These are phyloP conservation scores for Meyerozyma carpophila DNA, from an alignment of 1,139 yeast species.

Conservation along the genomic window DNA sequence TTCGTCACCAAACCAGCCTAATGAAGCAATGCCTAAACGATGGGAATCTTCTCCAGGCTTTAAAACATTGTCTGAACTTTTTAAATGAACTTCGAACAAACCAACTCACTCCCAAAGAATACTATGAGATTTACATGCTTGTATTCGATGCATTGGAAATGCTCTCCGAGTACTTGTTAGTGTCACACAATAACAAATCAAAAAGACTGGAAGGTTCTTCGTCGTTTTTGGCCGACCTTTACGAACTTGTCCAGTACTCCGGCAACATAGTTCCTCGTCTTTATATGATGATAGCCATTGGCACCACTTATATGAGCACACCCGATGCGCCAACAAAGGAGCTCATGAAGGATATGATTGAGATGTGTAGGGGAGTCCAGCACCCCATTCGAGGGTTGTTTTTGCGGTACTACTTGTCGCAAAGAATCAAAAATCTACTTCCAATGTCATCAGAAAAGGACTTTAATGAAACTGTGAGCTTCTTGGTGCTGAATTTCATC, in stretches of 20 bases:
- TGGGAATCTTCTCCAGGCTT: constrained; percentile 72
- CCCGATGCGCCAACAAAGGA: constrained; percentile 80
- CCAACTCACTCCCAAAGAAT: constrained; percentile 79
- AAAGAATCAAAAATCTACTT: constrained; percentile 69
- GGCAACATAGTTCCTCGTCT: constrained; percentile 90
- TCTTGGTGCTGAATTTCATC: constrained; percentile 78
- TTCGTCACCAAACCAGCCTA: constrained; percentile 63
- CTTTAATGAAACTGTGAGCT: constrained; percentile 61
- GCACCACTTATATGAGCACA: constrained; percentile 78
- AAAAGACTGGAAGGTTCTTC: constrained; percentile 19
- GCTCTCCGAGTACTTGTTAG: constrained; percentile 59
- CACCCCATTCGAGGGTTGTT: constrained; percentile 90
- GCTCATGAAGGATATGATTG: constrained; percentile 92
- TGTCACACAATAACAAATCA: constrained; percentile 50
- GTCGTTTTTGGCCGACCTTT: constrained; percentile 82
- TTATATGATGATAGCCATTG: constrained; percentile 92
- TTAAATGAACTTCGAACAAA: constrained; percentile 78
- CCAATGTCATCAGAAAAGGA: constrained; percentile 45
- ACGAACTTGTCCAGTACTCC: constrained; percentile 92
- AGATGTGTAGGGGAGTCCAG: constrained; percentile 98
- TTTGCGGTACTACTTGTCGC: constrained; percentile 81
- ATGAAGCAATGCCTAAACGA: constrained; percentile 80
- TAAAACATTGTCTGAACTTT: constrained; percentile 82
- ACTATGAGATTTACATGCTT: constrained; percentile 84
- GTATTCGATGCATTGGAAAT: constrained; percentile 79